These are phyloP conservation scores for Lindgomyces ingoldianus DNA, from an alignment of 495 filamentous ascomycete species.

Conservation along the genomic window DNA sequence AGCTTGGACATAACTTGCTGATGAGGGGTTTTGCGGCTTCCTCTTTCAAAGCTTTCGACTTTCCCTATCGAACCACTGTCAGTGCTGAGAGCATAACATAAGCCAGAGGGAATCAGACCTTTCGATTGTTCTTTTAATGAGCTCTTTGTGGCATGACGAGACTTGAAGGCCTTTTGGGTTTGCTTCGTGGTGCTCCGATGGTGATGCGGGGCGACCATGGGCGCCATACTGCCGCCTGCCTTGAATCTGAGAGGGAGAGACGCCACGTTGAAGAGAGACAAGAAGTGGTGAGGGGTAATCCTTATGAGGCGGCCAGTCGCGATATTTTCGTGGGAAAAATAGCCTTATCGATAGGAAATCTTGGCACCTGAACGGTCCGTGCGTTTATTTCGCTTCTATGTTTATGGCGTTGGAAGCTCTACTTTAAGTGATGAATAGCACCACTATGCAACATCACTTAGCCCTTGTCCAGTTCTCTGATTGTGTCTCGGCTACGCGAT, in stretches of 20 bases:
- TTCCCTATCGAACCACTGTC: constrained; percentile 63
- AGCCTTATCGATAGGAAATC: constrained; percentile 28
- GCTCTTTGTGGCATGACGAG: constrained; percentile 83
- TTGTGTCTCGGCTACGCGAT: too few species aligned
- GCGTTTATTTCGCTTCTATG: neutral
- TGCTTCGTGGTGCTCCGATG: constrained; percentile 89
- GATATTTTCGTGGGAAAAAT: constrained; percentile 26
- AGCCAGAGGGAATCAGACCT: constrained; percentile 52
- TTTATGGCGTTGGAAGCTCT: too few species aligned
- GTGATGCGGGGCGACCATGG: constrained; percentile 58
- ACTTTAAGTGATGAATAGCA: too few species aligned
- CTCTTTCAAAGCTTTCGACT: constrained; percentile 57
- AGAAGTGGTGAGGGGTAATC: neutral
- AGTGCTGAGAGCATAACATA: constrained; percentile 2
- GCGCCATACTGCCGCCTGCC: constrained; percentile 70
- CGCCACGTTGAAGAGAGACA: constrained; percentile 46
- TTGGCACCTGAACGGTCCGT: neutral
- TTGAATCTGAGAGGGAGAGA: constrained; percentile 88
- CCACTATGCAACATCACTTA: too few species aligned
- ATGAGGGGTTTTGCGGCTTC: constrained; percentile 80
- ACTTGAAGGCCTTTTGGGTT: constrained; percentile 86
- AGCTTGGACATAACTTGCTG: constrained; percentile 97
- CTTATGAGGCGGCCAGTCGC: neutral
- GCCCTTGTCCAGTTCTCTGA: too few species aligned
- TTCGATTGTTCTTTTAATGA: constrained; percentile 78